A percentile compares a stretch with the other conserved stretches of the same genome.
Evolutionary conservation across 192 early-diverging fungal species (phyloP).

Genomic region (Coemansia sp.): DNA sequence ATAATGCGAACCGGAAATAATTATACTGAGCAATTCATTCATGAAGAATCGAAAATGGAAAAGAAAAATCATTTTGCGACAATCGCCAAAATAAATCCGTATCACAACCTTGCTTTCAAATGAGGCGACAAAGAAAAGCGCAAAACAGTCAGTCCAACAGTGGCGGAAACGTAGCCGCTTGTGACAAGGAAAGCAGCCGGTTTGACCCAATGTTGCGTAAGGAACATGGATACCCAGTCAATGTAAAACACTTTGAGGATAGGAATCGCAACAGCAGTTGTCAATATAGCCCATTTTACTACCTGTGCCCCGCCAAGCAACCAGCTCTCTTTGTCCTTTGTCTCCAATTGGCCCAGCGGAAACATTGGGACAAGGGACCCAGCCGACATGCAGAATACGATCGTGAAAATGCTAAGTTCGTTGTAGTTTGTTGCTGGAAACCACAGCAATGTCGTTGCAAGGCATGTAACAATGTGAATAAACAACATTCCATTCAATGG

Average conservation of each 20-base stretch:
- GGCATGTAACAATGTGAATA: slow-evolving; percentile 30
- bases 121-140: slow-evolving; percentile 52
- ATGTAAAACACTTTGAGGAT: slow-evolving; percentile 53
- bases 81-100: not conserved
- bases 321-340: slow-evolving; percentile 50
- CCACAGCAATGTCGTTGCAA: slow-evolving; percentile 37
- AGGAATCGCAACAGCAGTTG: slow-evolving; percentile 51
- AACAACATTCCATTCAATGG: slow-evolving; percentile 53
- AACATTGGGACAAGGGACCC: slow-evolving; percentile 56
- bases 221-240: slow-evolving; percentile 42
- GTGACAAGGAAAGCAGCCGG: slow-evolving; percentile 34
- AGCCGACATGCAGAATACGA: slow-evolving; percentile 44
- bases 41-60: not conserved
- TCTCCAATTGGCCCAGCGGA: slow-evolving; percentile 48
- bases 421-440: slow-evolving; percentile 39
- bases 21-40: not conserved
- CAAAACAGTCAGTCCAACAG: slow-evolving; percentile 37
- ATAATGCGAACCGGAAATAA: not conserved
- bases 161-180: slow-evolving; percentile 37
- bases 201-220: slow-evolving; percentile 42
- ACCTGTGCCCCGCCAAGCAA: slow-evolving; percentile 48
- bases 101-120: slow-evolving; percentile 33
- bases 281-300: slow-evolving; percentile 48
- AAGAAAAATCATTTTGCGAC: not conserved
- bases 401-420: slow-evolving; percentile 33